Conservation (phyloP, 2,329 filamentous ascomycete genomes). For the Xylaria sp. region DNA sequence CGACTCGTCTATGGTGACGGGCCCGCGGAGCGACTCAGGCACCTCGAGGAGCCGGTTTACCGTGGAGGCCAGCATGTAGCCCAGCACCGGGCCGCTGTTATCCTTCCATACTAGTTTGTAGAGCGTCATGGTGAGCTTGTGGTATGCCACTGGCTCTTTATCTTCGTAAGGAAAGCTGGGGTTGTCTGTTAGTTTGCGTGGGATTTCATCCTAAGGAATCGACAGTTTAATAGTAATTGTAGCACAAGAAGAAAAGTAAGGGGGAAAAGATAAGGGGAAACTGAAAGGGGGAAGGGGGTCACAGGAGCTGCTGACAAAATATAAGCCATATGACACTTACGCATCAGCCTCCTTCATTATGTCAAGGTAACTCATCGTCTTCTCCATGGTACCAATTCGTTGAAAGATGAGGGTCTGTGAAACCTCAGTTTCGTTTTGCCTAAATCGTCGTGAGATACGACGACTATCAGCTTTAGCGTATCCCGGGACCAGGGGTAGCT, state of each 20-base stretch:
- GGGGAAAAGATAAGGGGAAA: neutral
- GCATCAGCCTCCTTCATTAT: slow-evolving; percentile 65
- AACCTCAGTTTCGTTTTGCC: neutral
- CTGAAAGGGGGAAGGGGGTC: neutral
- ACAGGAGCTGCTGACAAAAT: neutral
- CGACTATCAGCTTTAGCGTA: slow-evolving; percentile 7
- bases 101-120: slow-evolving; percentile 72
- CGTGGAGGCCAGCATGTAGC: slow-evolving; percentile 66
- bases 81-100: slow-evolving; percentile 62
- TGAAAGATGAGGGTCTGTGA: neutral
- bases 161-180: slow-evolving; percentile 81
- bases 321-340: slow-evolving; percentile 51
- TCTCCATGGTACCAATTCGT: slow-evolving; percentile 27
- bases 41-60: slow-evolving; percentile 60
- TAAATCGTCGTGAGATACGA: slow-evolving; percentile 6
- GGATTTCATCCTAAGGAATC: neutral
- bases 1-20: slow-evolving; percentile 69
- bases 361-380: slow-evolving; percentile 58
- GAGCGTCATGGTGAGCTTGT: slow-evolving; percentile 67
- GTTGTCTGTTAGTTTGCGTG: slow-evolving; percentile 16
- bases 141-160: slow-evolving; percentile 66
- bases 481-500: neutral
- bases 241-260: neutral
- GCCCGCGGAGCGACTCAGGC: slow-evolving; percentile 63
- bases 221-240: neutral